phyloP scores from a whole-genome alignment of 2,329 filamentous ascomycete genomes.

The Alternaria alternata region DNA sequence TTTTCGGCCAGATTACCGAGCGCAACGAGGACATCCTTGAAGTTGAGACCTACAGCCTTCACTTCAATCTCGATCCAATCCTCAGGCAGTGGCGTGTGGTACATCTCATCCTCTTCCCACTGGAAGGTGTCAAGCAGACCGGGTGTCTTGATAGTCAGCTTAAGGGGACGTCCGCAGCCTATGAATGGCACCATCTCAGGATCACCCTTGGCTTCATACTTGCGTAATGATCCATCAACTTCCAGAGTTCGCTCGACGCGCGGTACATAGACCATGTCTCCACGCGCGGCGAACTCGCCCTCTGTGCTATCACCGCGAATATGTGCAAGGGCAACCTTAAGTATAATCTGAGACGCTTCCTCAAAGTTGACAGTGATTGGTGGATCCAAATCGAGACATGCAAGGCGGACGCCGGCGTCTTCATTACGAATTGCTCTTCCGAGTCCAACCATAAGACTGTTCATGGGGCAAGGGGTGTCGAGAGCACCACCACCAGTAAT shows the following conservation, averaged over 20 bases:
- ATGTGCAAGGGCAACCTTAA: constrained; percentile 9
- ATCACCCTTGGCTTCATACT: constrained; percentile 15
- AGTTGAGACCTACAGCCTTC: constrained; percentile 12
- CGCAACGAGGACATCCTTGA: constrained; percentile 10
- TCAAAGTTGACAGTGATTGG: constrained; percentile 1
- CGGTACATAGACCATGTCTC: constrained; percentile 8
- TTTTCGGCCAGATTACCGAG: constrained; percentile 12
- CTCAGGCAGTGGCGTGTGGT: constrained; percentile 5
- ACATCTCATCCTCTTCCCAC: constrained; percentile 10
- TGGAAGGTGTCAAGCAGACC: constrained; percentile 11
- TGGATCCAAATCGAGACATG: constrained; percentile 11
- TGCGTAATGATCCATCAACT: constrained; percentile 9
- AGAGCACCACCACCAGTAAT: constrained; percentile 13
- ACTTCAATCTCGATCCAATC: constrained; percentile 8
- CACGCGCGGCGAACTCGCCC: constrained; percentile 10
- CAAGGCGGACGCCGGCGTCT: constrained; percentile 9
- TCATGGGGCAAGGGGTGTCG: constrained; percentile 9
- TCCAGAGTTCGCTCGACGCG: constrained; percentile 9
- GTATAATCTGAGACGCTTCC: constrained; percentile 3
- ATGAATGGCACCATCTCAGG: constrained; percentile 11
- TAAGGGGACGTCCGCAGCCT: constrained; percentile 9
- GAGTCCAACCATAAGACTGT: constrained; percentile 14
- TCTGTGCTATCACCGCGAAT: constrained; percentile 8
- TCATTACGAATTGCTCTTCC: constrained; percentile 14
- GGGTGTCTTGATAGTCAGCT: constrained; percentile 8